These are phyloP conservation scores for Globisporangium nodosum DNA, from an alignment of 352 stramenopile genomes.

Conservation along the genomic window DNA sequence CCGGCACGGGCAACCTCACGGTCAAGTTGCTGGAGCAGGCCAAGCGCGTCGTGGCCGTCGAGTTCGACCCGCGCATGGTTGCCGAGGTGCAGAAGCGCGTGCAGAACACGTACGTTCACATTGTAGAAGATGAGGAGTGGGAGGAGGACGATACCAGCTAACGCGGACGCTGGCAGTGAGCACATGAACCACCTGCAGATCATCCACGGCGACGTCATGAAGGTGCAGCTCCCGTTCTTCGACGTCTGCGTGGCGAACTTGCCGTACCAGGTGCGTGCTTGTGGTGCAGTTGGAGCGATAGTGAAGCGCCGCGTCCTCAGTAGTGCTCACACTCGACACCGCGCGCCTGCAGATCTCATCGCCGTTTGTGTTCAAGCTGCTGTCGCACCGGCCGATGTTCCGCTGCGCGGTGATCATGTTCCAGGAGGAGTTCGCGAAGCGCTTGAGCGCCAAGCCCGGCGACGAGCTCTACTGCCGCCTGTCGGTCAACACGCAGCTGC, in stretches of 20 bases:
- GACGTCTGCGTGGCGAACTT: conserved; percentile 99
- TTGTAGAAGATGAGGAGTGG: not conserved
- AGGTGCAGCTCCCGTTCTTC: conserved; percentile 99
- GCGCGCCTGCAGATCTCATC: conserved; percentile 90
- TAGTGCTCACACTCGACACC: not conserved
- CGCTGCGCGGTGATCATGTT: conserved; percentile 99
- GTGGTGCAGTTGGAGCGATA: too few species aligned
- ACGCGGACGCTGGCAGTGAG: conserved; percentile 32
- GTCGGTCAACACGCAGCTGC: conserved; percentile 98
- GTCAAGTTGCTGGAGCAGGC: conserved; percentile 95
- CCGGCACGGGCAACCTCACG: conserved; percentile 99
- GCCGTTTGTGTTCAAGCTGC: conserved; percentile 98
- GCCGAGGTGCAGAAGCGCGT: conserved; percentile 98
- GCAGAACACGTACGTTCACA: conserved; percentile 86
- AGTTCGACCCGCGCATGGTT: conserved; percentile 99
- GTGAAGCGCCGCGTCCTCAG: too few species aligned
- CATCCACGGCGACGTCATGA: conserved; percentile 99
- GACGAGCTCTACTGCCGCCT: conserved; percentile 98
- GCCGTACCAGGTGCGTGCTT: conserved; percentile 89
- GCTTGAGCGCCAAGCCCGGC: conserved; percentile 95
- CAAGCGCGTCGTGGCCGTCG: conserved; percentile 98
- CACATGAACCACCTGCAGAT: conserved; percentile 94
- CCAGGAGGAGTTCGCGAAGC: conserved; percentile 98
- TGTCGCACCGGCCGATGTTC: conserved; percentile 97
- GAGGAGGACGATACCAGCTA: not conserved